phyloP scores from a whole-genome alignment of 495 filamentous ascomycete species.

The Emericellopsis terricola region DNA sequence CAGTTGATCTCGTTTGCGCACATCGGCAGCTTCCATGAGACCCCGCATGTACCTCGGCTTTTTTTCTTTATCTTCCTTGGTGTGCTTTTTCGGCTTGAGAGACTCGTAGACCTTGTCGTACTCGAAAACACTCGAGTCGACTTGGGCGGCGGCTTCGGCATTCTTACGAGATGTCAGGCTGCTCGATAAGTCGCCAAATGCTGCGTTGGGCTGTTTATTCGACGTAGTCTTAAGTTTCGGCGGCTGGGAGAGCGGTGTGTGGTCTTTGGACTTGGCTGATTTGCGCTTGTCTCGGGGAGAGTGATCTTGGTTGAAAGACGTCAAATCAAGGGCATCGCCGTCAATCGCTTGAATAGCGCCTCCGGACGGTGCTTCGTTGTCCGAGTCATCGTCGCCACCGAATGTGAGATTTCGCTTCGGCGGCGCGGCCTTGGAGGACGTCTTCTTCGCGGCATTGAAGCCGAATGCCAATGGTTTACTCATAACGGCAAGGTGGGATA shows the following conservation, averaged over 20 bases:
- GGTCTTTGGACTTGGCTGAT: conserved; percentile 10
- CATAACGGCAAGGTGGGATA: neutral
- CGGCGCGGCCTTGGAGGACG: conserved; percentile 8
- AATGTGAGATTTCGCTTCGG: conserved; percentile 32
- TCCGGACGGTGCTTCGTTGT: conserved; percentile 7
- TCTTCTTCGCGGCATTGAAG: conserved; percentile 2
- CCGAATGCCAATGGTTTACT: conserved; percentile 1
- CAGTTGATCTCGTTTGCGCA: conserved; percentile 74
- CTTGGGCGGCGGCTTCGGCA: conserved; percentile 33
- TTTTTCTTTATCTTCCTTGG: conserved; percentile 24
- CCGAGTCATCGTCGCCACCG: conserved; percentile 28
- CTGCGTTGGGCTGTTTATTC: conserved; percentile 13
- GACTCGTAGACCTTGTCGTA: conserved; percentile 61
- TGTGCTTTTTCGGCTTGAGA: conserved; percentile 25
- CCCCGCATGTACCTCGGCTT: conserved; percentile 72
- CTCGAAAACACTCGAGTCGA: conserved; percentile 57
- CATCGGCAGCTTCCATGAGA: conserved; percentile 61
- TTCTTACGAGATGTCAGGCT: conserved; percentile 34
- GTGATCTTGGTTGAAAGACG: no score
- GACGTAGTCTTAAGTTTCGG: conserved; percentile 16
- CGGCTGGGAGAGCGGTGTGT: conserved; percentile 6
- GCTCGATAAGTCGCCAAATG: conserved; percentile 37
- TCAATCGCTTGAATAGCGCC: conserved; percentile 11
- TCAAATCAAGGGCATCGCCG: conserved; percentile 14
- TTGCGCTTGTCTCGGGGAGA: conserved; percentile 7